Conservation (phyloP, 257 asterid species). For the Jaltomata sinuosa region DNA sequence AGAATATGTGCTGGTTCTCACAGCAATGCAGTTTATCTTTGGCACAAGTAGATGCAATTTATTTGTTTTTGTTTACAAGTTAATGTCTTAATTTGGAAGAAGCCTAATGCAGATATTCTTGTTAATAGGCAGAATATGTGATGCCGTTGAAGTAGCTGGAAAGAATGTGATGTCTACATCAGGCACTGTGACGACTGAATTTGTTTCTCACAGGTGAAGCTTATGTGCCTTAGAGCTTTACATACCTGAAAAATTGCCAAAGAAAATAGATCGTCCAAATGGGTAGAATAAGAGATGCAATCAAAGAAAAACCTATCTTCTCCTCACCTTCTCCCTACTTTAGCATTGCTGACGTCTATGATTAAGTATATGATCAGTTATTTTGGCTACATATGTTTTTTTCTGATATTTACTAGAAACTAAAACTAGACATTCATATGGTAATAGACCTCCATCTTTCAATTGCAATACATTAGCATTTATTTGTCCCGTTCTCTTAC, state of each 20-base stretch:
- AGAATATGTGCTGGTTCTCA: not conserved
- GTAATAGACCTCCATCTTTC: not conserved
- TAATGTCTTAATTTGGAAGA: not conserved
- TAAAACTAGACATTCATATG: not conserved
- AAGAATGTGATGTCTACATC: conserved; percentile 90
- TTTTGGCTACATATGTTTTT: not conserved
- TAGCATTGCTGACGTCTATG: not conserved
- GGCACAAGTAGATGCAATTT: not conserved
- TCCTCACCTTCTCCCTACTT: not conserved
- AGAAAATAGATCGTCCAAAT: not conserved
- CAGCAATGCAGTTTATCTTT: not conserved
- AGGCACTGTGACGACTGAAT: conserved; percentile 80
- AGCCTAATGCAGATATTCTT: not conserved
- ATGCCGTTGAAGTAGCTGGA: conserved; percentile 91
- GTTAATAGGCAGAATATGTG: conserved; percentile 64
- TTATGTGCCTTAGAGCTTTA: not conserved
- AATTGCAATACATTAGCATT: not conserved
- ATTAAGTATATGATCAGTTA: not conserved
- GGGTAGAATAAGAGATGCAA: not conserved
- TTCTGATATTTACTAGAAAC: not conserved
- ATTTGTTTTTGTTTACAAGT: not conserved
- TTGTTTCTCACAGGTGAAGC: conserved; percentile 64
- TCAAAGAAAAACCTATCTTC: not conserved
- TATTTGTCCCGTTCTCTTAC: not conserved
- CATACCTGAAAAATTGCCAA: not conserved